Percentiles rank a stretch among this genome's conserved stretches.
phyloP scores from a whole-genome alignment of 345 rosid species.

The Clarkia xantiana region DNA sequence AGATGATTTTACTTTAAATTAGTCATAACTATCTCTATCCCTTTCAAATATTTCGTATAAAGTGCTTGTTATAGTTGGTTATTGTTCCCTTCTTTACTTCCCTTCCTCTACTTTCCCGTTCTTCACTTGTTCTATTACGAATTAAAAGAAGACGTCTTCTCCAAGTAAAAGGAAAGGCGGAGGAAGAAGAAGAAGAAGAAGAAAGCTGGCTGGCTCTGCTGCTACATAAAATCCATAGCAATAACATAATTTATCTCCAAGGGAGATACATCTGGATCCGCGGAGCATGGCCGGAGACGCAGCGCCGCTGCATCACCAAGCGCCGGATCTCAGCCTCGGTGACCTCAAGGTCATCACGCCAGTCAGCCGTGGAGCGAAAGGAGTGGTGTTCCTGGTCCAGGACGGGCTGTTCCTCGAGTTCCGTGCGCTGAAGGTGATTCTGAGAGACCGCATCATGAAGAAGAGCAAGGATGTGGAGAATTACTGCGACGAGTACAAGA shows the following conservation, averaged over 20 bases:
- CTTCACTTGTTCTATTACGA: too few relatives aligned
- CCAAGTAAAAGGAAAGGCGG: conserved; percentile 26
- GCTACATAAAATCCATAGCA: background rate
- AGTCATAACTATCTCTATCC: too few relatives aligned
- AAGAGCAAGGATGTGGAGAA: conserved; percentile 14
- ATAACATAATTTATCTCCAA: background rate
- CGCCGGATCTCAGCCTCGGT: conserved; percentile 25
- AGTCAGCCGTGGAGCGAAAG: conserved; percentile 81
- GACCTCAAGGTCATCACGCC: conserved; percentile 36
- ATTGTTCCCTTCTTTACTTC: too few relatives aligned
- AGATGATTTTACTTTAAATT: too few relatives aligned
- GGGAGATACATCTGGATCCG: background rate
- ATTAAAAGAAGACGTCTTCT: conserved; percentile 9
- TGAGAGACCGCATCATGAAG: conserved; percentile 51
- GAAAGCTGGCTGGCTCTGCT: background rate
- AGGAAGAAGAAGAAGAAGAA: too few relatives aligned
- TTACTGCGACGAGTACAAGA: conserved; percentile 26
- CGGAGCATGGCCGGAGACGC: conserved; percentile 8
- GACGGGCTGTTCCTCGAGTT: conserved; percentile 17
- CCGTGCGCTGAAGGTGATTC: conserved; percentile 66
- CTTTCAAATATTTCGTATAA: too few relatives aligned
- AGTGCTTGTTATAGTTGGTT: too few relatives aligned
- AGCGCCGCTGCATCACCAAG: background rate
- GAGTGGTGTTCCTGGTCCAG: conserved; percentile 61
- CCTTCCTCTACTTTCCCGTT: too few relatives aligned